Base-by-base conservation (phyloP, 768 basidiomycete genomes). In the Imleria badia region DNA sequence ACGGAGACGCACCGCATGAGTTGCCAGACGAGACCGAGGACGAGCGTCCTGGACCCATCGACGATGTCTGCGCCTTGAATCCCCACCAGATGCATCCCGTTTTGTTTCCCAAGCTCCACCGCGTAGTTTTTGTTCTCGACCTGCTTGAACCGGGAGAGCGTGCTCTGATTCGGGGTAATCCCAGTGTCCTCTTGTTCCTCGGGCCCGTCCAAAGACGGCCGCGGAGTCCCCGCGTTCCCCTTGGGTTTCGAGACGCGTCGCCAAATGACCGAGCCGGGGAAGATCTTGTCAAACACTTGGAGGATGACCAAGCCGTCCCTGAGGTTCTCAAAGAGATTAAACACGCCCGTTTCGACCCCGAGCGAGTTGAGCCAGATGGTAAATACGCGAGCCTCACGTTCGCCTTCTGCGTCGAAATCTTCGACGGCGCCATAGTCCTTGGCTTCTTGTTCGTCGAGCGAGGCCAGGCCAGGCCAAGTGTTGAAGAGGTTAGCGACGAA, bases 401-500 rank as follows among this genome's bases (percentile, higher is more conserved):
- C 97, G 56, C 97, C 97, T 71, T 99, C 97, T 1, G 96, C 97
- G 58, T 99, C 97, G 63, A 99, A 99, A 75, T 98, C 97, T 65
- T 98, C 96, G 34, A 99, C 82, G 0, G 77, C 83, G 23, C 91
- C 91, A 55, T 91, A 91, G 61, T 91, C 89, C 57, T 96, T 94
- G 6, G 89, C 89, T 69, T 98, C 94, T 67, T 93, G 83, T 66
- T 94, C 94, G 66, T 96, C 94, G 42, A 98, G 82, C 2, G 97
- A 95, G 57, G 83, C 97, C 31, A 98, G 86, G 0, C 96, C 93
- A 0, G 96, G 97, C 73, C 90, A 86, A 2, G 92, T 98, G 78
- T 99, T 99, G 83, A 99, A 99, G 50, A 99, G 81, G 73, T 98
- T 96, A 36, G 97, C 97, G 55, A 98, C 96, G 69, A 98, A 99